Evolutionary conservation across 1,139 yeast genomes (phyloP).

Genomic region (Debaryomycetaceae sp.): DNA sequence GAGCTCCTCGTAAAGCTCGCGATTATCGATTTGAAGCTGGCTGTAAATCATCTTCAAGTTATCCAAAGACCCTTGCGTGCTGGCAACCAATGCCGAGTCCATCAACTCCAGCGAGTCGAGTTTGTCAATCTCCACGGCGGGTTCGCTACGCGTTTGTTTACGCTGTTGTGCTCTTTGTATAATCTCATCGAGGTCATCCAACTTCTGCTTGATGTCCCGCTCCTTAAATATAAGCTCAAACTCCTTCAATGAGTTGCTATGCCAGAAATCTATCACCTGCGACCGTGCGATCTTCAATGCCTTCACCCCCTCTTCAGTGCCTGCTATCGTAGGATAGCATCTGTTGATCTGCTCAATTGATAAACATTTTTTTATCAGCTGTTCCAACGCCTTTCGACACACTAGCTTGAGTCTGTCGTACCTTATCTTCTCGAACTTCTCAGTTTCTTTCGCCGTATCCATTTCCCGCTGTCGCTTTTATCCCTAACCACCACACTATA

Average conservation of each 20-base stretch:
- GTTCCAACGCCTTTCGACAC: conserved; percentile 63
- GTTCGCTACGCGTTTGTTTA: conserved; percentile 14
- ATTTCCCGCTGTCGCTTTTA: neutral
- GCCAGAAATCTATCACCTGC: conserved; percentile 65
- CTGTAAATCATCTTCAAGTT: conserved; percentile 35
- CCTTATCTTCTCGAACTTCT: conserved; percentile 37
- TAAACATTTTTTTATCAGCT: conserved; percentile 56
- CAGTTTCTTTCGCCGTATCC: conserved; percentile 5
- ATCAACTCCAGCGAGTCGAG: conserved; percentile 32
- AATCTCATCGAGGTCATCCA: conserved; percentile 65
- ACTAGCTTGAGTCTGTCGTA: conserved; percentile 54
- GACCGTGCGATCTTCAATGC: conserved; percentile 55
- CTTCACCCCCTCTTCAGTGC: conserved; percentile 46
- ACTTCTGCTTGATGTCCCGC: conserved; percentile 51
- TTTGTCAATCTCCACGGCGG: conserved; percentile 29
- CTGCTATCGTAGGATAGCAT: conserved; percentile 64
- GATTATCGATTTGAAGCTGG: conserved; percentile 35
- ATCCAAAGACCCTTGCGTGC: conserved; percentile 22
- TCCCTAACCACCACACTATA: neutral
- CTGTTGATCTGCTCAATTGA: conserved; percentile 56
- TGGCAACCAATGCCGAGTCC: conserved; percentile 26
- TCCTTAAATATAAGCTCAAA: conserved; percentile 66
- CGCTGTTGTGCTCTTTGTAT: conserved; percentile 49
- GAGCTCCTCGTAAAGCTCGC: conserved; percentile 25
- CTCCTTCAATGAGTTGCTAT: conserved; percentile 53